These are phyloP conservation scores for Boletus semigastroideus DNA, from an alignment of 1,284 basidiomycete species.

Conservation along the genomic window DNA sequence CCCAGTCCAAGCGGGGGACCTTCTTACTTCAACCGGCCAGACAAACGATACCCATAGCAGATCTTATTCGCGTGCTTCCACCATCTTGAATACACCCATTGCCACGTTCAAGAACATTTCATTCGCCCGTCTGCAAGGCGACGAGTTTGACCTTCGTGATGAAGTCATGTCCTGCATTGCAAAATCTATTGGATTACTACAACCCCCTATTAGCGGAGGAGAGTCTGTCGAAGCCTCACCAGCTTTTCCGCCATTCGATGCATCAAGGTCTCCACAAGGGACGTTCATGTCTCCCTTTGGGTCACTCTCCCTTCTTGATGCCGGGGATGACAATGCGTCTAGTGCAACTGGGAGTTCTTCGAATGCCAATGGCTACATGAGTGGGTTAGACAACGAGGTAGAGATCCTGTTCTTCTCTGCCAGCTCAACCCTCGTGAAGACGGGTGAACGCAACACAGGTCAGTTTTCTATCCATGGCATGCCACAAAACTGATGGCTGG, in stretches of 20 bases:
- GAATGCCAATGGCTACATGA: slow-evolving; percentile 59
- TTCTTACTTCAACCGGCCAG: slow-evolving; percentile 52
- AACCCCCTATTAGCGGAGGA: slow-evolving; percentile 69
- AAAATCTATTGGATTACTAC: slow-evolving; percentile 94
- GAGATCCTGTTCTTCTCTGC: slow-evolving; percentile 94
- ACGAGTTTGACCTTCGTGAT: slow-evolving; percentile 86
- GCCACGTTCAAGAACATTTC: slow-evolving; percentile 29
- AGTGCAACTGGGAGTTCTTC: slow-evolving; percentile 66
- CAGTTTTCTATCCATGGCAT: slow-evolving; percentile 12
- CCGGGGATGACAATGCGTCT: slow-evolving; percentile 60
- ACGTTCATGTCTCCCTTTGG: slow-evolving; percentile 81
- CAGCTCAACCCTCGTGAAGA: slow-evolving; percentile 83
- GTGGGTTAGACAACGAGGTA: slow-evolving; percentile 90
- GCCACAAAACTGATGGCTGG: slow-evolving; percentile 5
- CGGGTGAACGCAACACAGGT: slow-evolving; percentile 89
- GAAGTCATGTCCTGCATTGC: slow-evolving; percentile 98
- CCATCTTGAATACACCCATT: slow-evolving; percentile 52
- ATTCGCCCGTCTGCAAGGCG: slow-evolving; percentile 36
- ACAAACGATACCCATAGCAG: slow-evolving; percentile 47
- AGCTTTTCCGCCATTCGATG: slow-evolving; percentile 54
- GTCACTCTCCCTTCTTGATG: slow-evolving; percentile 80
- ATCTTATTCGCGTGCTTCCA: slow-evolving; percentile 49
- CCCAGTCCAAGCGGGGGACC: slow-evolving; percentile 68
- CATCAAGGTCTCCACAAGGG: slow-evolving; percentile 40
- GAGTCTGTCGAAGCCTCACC: slow-evolving; percentile 70